Evolutionary conservation across 2,329 filamentous ascomycete species (phyloP), one percentile per base, ranked within the genome.

Genomic region (Geosmithia morbida): DNA sequence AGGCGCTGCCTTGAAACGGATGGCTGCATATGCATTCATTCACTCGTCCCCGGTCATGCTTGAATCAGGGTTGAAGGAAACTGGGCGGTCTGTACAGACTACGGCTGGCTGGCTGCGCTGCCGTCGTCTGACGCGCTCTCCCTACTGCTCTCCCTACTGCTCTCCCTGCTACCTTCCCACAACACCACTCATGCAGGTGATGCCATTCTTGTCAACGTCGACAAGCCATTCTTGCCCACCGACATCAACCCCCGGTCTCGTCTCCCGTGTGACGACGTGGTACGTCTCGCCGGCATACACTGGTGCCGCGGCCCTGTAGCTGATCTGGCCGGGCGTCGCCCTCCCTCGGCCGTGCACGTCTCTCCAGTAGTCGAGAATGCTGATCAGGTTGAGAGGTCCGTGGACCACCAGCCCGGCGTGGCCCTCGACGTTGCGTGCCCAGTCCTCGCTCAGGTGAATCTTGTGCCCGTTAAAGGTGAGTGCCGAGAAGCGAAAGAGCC

Each of bases 391-490:
- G 51, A 94, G 65, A 1, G 87, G 87, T 0, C 87, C 87, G 55
- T 94, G 88, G 29, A 94, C 85, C 11, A 94, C 75, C 5, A 83
- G 62, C 16, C 79, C 74, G 0, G 75, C 74, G 55, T 92, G 85
- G 0, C 81, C 79, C 60, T 92, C 83, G 7, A 83, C 68, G 5
- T 70, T 65, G 5, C 68, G 68, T 14, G 78, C 77, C 68, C 85
- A 90, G 13, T 69, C 58, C 20, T 75, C 71, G 57, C 88, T 85
- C 54, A 90, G 82, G 61, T 94, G 88, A 48, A 94, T 94, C 53
- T 79, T 81, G 61, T 94, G 88, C 0, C 79, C 85, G 58, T 94
- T 94, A 67, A 88, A 88, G 0, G 86, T 94, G 41, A 94, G 66
- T 0, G 86, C 86, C 1, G 83, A 88, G 67, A 88, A 94, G 17